These are phyloP conservation scores for Barnettozyma hawaiiensis DNA, from an alignment of 1,139 yeast genomes.

Conservation along the genomic window DNA sequence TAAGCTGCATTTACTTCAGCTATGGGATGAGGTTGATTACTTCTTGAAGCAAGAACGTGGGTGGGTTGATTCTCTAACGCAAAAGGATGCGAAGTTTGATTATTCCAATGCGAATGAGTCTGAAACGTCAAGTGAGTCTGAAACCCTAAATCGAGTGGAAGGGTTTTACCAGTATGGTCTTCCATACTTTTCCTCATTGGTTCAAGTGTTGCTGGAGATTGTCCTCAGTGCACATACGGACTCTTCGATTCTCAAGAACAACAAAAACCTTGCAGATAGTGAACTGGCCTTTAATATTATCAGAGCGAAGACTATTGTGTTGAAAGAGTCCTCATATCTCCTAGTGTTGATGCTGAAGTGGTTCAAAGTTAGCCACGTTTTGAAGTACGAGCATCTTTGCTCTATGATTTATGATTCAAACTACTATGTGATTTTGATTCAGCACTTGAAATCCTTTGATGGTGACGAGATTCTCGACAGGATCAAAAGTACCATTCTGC, in stretches of 20 bases:
- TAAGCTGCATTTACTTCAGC: conserved; percentile 53
- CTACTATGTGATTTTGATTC: conserved; percentile 42
- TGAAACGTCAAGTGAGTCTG: conserved; percentile 32
- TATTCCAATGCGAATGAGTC: conserved; percentile 7
- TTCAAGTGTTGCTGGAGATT: conserved; percentile 57
- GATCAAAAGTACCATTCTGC: conserved; percentile 34
- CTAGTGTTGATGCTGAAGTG: conserved; percentile 55
- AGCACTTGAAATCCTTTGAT: conserved; percentile 31
- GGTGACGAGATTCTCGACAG: conserved; percentile 34
- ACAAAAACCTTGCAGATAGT: conserved; percentile 3
- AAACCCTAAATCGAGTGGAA: conserved; percentile 54
- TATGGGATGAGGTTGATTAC: conserved; percentile 63
- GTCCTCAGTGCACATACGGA: conserved; percentile 44
- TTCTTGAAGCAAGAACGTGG: conserved; percentile 81
- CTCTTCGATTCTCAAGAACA: conserved; percentile 17
- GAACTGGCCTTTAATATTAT: conserved; percentile 41
- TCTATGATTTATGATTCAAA: conserved; percentile 72
- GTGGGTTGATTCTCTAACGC: conserved; percentile 33
- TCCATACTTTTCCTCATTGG: conserved; percentile 54
- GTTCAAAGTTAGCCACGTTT: conserved; percentile 72
- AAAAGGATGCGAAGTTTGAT: conserved; percentile 14
- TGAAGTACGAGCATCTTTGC: conserved; percentile 72
- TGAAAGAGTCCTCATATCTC: conserved; percentile 58
- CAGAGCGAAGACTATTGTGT: conserved; percentile 56
- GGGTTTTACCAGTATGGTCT: conserved; percentile 48